Evolutionary conservation across 2,329 filamentous ascomycete species (phyloP), one percentile per base, ranked within the genome.

Genomic region (Dothistroma septosporum): DNA sequence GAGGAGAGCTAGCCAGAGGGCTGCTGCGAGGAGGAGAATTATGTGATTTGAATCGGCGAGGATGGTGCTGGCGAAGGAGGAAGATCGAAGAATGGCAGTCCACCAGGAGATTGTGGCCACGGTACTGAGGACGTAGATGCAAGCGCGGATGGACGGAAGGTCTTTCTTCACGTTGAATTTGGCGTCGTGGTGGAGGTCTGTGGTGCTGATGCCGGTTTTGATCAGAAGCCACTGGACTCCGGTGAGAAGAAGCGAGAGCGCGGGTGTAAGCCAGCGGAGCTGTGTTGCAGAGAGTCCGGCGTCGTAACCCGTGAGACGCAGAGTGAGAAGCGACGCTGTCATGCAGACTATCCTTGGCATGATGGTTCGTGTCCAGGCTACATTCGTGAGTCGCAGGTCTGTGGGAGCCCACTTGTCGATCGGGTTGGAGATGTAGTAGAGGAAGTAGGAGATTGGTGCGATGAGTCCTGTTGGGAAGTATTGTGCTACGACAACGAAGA

Each of bases 361-460:
- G 35, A 76, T 65, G 2, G 69, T 70, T 46, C 67, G 66, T 6
- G 69, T 69, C 9, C 70, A 67, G 14, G 65, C 59, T 4, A 70
- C 59, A 28, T 71, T 67, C 3, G 70, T 70, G 19, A 76, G 57
- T 32, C 75, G 68, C 49, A 71, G 72, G 52, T 77, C 75, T 8
- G 67, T 61, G 4, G 72, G 68, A 1, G 70, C 64, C 58, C 73
- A 76, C 7, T 70, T 72, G 19, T 72, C 70, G n/a, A 74, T 61
- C 7, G 73, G 70, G 22, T 68, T 70, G 53, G 69, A 68, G 5
- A 75, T 58, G 54, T 75, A 77, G 57, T 76, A 73, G 37, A 76
- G 62, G 62, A 75, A 76, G 62, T 69, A 76, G 66, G 74, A 77
- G 21, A 76, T 53, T 4, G 75, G 74, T 1, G 69, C 71, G 1